These are phyloP conservation scores for Selenicereus undatus DNA, from an alignment of 148 eudicot genomes.

Conservation along the genomic window DNA sequence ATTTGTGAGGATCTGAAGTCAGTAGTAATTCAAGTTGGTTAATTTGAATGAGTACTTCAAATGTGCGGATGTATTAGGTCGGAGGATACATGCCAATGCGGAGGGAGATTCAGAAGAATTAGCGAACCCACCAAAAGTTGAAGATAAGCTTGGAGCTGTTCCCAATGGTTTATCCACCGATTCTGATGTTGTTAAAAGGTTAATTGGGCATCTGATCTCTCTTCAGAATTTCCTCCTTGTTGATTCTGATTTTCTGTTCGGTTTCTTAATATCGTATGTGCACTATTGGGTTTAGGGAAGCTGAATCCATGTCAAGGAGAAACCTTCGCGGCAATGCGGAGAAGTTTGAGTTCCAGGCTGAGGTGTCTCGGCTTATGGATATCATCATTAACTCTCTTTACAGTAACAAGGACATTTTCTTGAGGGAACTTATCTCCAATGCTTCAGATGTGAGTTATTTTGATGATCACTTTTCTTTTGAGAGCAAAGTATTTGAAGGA, in stretches of 20 bases:
- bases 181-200: slow-evolving; percentile 92
- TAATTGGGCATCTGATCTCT: not conserved
- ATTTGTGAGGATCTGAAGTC: not conserved
- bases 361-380: slow-evolving; percentile 99
- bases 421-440: slow-evolving; percentile 96
- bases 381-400: slow-evolving; percentile 93
- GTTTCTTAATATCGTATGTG: not conserved
- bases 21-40: not conserved
- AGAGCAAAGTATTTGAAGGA: not conserved
- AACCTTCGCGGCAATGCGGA: slow-evolving; percentile 78
- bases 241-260: not conserved
- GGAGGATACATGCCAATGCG: slow-evolving; percentile 75
- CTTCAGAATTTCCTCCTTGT: not conserved
- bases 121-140: slow-evolving; percentile 79
- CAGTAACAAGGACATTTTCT: slow-evolving; percentile 96
- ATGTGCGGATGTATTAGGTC: slow-evolving; percentile 39
- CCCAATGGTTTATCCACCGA: slow-evolving; percentile 90
- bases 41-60: not conserved
- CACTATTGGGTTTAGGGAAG: slow-evolving; percentile 50
- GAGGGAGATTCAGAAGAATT: slow-evolving; percentile 70
- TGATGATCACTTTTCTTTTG: not conserved
- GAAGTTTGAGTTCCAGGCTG: slow-evolving; percentile 99
- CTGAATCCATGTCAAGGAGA: slow-evolving; percentile 86
- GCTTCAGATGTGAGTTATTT: slow-evolving; percentile 82
- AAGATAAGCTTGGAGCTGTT: slow-evolving; percentile 86